Percentiles rank a stretch among this genome's conserved stretches.
Evolutionary conservation across 768 basidiomycete genomes (phyloP).

Genomic region (Psilocybe tampanensis): DNA sequence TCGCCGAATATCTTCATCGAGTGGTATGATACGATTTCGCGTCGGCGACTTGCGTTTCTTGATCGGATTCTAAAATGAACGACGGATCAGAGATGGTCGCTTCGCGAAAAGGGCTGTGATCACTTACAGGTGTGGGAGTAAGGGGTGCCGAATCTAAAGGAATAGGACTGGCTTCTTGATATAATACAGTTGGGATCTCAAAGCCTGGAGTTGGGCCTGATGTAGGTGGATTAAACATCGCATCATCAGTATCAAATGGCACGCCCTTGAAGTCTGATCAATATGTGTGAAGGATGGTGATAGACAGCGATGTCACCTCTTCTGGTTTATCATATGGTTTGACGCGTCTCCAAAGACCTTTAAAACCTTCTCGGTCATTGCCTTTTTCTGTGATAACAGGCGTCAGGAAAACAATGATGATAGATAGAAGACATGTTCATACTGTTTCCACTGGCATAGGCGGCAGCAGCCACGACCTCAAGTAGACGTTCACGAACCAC

Average conservation of each 20-base stretch:
- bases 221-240: conserved; percentile 74
- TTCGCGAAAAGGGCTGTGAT: not conserved
- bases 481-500: conserved; percentile 81
- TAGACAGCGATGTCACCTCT: conserved; percentile 45
- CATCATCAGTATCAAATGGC: conserved; percentile 77
- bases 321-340: conserved; percentile 84
- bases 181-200: conserved; percentile 39
- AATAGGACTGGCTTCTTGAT: conserved; percentile 37
- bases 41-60: conserved; percentile 42
- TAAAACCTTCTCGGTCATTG: conserved; percentile 52
- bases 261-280: conserved; percentile 49
- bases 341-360: conserved; percentile 77
- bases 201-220: conserved; percentile 40
- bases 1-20: conserved; percentile 82
- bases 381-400: conserved; percentile 22
- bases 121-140: conserved; percentile 26
- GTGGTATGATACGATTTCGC: conserved; percentile 55
- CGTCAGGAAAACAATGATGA: not conserved
- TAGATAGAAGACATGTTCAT: conserved; percentile 21
- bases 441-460: conserved; percentile 62
- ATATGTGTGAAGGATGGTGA: not conserved
- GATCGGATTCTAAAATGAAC: conserved; percentile 8
- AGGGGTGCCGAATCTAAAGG: conserved; percentile 24
- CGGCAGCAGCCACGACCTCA: conserved; percentile 82
- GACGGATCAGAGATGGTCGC: not conserved